Percentiles rank a stretch among this genome's conserved stretches.
These are phyloP conservation scores for Phaeodactylum tricornutum DNA, from an alignment of 108 stramenopile species.

Conservation along the genomic window DNA sequence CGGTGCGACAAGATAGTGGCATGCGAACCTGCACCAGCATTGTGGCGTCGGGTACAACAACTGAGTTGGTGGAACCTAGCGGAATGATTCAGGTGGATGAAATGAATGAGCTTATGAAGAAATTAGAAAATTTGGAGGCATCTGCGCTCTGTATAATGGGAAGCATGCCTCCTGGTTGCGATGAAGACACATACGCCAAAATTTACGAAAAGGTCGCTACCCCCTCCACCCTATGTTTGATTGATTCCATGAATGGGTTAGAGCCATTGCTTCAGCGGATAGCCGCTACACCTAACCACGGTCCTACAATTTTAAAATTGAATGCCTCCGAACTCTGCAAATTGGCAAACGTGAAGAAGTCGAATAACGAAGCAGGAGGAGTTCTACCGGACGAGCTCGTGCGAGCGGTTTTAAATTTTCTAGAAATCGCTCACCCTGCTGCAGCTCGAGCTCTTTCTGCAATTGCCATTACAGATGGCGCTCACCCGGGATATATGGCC, in stretches of 20 bases:
- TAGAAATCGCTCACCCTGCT: slow-evolving; percentile 21
- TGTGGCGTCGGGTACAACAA: slow-evolving; percentile 50
- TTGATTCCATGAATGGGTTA: slow-evolving; percentile 76
- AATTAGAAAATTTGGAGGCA: slow-evolving; percentile 12
- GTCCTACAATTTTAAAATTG: slow-evolving; percentile 55
- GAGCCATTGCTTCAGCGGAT: slow-evolving; percentile 27
- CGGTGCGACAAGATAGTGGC: slow-evolving; percentile 34
- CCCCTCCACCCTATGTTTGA: slow-evolving; percentile 41
- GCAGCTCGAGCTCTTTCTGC: slow-evolving; percentile 36
- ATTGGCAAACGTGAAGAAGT: slow-evolving; percentile 32
- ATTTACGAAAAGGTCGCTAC: slow-evolving; percentile 27
- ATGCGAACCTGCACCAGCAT: slow-evolving; percentile 78
- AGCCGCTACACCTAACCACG: slow-evolving; percentile 4
- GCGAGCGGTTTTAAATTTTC: slow-evolving; percentile 29
- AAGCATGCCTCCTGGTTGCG: slow-evolving; percentile 76
- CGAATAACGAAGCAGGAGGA: slow-evolving; percentile 24
- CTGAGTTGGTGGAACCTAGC: slow-evolving; percentile 79
- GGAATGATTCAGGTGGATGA: slow-evolving; percentile 42
- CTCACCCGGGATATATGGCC: slow-evolving; percentile 50
- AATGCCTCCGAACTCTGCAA: slow-evolving; percentile 72
- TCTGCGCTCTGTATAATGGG: slow-evolving; percentile 72
- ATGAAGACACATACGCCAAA: slow-evolving; percentile 47
- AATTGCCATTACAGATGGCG: slow-evolving; percentile 58
- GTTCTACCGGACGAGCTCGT: slow-evolving; percentile 34
- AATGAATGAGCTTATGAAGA: slow-evolving; percentile 25